Evolutionary conservation across 345 rosid species (phyloP), one percentile per base, ranked within the genome.

Genomic region (Cardamine resedifolia): DNA sequence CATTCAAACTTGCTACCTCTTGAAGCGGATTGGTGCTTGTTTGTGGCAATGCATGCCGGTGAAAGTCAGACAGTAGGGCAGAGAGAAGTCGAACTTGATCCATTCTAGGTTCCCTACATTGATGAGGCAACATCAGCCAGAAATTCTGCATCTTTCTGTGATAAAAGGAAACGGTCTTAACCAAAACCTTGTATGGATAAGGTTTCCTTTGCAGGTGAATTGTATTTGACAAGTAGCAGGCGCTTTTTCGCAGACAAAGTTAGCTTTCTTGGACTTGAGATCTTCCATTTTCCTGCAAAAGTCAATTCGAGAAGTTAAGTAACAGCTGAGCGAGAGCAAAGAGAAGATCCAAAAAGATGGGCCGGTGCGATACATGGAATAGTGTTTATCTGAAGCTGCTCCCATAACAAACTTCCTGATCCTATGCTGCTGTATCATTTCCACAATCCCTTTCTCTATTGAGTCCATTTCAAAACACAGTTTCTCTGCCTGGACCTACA

Each of bases 361-460:
- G 47, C 3, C 0, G 31, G 30, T 39, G 15, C 10, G 4, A 15
- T 68, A 71, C 64, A 45, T 84, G 6, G 82, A 81, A 78, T 75
- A 81, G 55, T 84, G 86, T 72, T 78, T 85, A 81, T 90, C 86
- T 10, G 87, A 82, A 66, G 96, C 96, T 51, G 90, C 93, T 80
- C 96, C 96, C 93, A 92, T 90, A 4, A 88, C 95, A 67, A 92
- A 84, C 82, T 85, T 83, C 77, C 74, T 81, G 38, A 92, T 86
- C 50, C 83, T 78, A 69, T 83, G 62, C 52, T 19, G 48, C n/a
- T 78, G 59, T 51, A 92, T 81, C 10, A 81, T 77, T 57, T 87
- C 82, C 58, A 90, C 70, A 62, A 90, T 84, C 27, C 98, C 96
- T 77, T 86, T 81, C 78, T 92, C 96, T 10, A 86, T 41, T 52